A percentile compares a stretch with the other conserved stretches of the same genome.
phyloP scores from a whole-genome alignment of 768 basidiomycete species.

The Cystobasidium onofrii region DNA sequence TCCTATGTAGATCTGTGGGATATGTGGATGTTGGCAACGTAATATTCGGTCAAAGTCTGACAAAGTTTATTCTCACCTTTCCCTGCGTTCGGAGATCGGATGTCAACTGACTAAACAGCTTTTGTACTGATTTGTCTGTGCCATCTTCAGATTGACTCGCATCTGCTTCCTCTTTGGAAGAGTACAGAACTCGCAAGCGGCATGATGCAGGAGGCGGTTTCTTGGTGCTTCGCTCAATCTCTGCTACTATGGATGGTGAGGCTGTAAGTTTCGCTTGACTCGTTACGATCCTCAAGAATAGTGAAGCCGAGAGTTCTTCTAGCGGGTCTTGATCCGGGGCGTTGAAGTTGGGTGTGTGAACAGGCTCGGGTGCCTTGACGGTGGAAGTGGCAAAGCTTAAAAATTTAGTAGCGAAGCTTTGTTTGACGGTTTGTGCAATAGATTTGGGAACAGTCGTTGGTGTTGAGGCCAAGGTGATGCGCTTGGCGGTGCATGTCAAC shows the following conservation, averaged over 20 bases:
- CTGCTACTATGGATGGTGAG: conserved; percentile 49
- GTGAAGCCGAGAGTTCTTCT: conserved; percentile 42
- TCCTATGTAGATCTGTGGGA: conserved; percentile 29
- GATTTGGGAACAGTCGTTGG: conserved; percentile 43
- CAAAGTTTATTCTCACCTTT: conserved; percentile 28
- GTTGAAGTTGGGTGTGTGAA: neutral
- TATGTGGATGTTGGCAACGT: neutral
- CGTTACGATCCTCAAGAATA: conserved; percentile 44
- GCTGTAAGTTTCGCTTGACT: conserved; percentile 46
- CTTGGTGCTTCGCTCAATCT: conserved; percentile 84
- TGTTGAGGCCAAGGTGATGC: conserved; percentile 52
- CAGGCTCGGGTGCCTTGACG: neutral
- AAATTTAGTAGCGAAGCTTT: conserved; percentile 16
- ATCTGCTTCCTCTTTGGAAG: conserved; percentile 41
- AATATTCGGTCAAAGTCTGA: too few species aligned
- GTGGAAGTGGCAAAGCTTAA: conserved; percentile 18
- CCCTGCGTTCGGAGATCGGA: conserved; percentile 36
- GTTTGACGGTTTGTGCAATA: conserved; percentile 47
- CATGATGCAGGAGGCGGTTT: conserved; percentile 75
- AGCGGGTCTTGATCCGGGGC: conserved; percentile 40
- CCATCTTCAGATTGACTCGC: conserved; percentile 1
- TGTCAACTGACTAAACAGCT: conserved; percentile 35
- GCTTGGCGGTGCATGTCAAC: conserved; percentile 73
- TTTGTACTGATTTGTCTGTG: neutral
- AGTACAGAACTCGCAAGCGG: conserved; percentile 73